Base-by-base conservation (phyloP, 2,329 filamentous ascomycete species). In the Cladosporium phlei region DNA sequence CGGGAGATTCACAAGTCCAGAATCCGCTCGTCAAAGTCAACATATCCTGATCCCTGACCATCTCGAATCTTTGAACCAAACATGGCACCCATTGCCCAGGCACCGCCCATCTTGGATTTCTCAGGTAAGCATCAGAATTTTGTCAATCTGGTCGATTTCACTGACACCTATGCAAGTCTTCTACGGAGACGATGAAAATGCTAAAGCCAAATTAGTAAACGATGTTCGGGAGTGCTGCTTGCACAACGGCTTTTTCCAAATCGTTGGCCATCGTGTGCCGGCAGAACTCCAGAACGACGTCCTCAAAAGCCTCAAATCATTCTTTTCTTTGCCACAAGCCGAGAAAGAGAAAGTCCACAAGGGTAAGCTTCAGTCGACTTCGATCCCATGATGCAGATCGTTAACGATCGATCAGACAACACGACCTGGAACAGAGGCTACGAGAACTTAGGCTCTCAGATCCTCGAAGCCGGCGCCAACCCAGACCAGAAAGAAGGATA, bases 401-500 rank as follows among this genome's bases (percentile, higher is more conserved):
- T 9, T 32, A 68, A 38, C 43, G 14, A 5, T 30, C 63, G 67
- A 37, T 59, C 54, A 25, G 71, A 67, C 38, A 46, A 46, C 3
- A 46, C 43, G 10, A 46, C 43, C 16, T 46, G 43, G 43, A 67
- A 71, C 53, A 65, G 69, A 22, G 69, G 69, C 39, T 72, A 72
- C 52, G 69, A 72, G 47, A 55, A 67, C 20, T 56, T 71, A 12
- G 62, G 64, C 16, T 68, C 65, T 5, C 69, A 72, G 48, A 68
- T 70, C 46, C 59, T 71, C 8, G 69, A 72, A 55, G 55, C 58
- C 25, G 69, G 68, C 21, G 68, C 67, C 17, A 57, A 63, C 3
- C 68, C 69, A 2, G 69, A 73, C 24, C 58, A 70, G 3, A 72
- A 72, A 50, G 69, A 71, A 49, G 69, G 68, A 1, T 65, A 66